Evolutionary conservation across 1,284 basidiomycete species (phyloP).

Genomic region (Austroboletus rostrupii): DNA sequence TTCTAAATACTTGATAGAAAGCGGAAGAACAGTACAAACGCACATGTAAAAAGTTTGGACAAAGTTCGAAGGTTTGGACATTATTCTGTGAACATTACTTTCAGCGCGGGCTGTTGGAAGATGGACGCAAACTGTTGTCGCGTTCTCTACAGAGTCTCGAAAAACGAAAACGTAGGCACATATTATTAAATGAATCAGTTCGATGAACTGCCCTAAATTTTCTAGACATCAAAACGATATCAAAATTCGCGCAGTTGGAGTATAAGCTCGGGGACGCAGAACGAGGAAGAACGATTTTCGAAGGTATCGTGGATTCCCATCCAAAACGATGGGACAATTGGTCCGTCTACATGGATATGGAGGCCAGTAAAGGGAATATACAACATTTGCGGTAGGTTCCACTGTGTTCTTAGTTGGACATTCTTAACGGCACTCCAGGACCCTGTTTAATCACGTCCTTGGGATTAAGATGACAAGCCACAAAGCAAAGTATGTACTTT

Average conservation of each 20-base stretch:
- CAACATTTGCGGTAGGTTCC: constrained; percentile 61
- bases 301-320: constrained; percentile 93
- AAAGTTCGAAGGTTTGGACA: constrained; percentile 90
- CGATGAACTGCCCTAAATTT: constrained; percentile 2
- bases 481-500: constrained; percentile 76
- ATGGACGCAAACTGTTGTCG: constrained; percentile 84
- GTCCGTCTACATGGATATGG: constrained; percentile 97
- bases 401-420: constrained; percentile 1
- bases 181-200: not conserved
- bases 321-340: constrained; percentile 94
- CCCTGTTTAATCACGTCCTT: constrained; percentile 82
- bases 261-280: constrained; percentile 94
- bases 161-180: constrained; percentile 85
- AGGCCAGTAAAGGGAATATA: constrained; percentile 75
- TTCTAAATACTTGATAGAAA: constrained; percentile 46
- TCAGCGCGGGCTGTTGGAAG: constrained; percentile 67
- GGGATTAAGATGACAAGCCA: constrained; percentile 87
- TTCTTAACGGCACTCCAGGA: constrained; percentile 41
- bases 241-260: constrained; percentile 91
- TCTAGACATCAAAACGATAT: constrained; percentile 90
- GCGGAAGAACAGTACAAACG: constrained; percentile 84
- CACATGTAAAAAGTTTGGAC: constrained; percentile 90
- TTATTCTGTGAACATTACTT: constrained; percentile 81
- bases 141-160: constrained; percentile 90
- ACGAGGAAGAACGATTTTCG: constrained; percentile 93